These are phyloP conservation scores for Panicum hallii DNA, from an alignment of 202 grass and related monocot genomes.

Conservation along the genomic window DNA sequence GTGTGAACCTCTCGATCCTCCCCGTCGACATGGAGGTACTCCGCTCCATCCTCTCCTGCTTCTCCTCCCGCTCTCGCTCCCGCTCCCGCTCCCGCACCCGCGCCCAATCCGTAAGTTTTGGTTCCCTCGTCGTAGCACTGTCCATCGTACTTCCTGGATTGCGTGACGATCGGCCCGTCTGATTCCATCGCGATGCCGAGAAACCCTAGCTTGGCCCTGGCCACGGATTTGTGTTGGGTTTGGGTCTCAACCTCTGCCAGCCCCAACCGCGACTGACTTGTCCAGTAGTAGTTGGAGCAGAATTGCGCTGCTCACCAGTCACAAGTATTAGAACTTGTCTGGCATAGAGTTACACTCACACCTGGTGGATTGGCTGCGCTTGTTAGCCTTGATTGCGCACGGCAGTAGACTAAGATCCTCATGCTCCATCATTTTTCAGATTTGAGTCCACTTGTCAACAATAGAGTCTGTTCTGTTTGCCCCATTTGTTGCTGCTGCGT, in stretches of 20 bases:
- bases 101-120: constrained; percentile 29
- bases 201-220: neutral
- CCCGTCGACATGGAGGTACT: constrained; percentile 57
- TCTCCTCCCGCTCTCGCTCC: constrained; percentile 36
- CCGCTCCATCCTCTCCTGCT: constrained; percentile 56
- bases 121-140: neutral
- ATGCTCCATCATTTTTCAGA: neutral
- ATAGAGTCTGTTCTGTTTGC: neutral
- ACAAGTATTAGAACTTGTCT: neutral
- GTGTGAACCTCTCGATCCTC: neutral
- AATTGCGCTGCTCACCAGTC: neutral
- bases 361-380: neutral
- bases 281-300: neutral
- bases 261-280: neutral
- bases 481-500: neutral
- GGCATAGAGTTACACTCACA: neutral
- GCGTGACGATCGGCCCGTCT: neutral
- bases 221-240: neutral
- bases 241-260: neutral
- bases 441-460: neutral
- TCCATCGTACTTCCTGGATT: neutral
- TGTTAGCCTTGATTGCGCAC: neutral
- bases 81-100: neutral
- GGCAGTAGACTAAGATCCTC: neutral
- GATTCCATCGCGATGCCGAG: neutral